Evolutionary conservation across 352 stramenopile species (phyloP).

Genomic region (Peronosclerospora sorghi): DNA sequence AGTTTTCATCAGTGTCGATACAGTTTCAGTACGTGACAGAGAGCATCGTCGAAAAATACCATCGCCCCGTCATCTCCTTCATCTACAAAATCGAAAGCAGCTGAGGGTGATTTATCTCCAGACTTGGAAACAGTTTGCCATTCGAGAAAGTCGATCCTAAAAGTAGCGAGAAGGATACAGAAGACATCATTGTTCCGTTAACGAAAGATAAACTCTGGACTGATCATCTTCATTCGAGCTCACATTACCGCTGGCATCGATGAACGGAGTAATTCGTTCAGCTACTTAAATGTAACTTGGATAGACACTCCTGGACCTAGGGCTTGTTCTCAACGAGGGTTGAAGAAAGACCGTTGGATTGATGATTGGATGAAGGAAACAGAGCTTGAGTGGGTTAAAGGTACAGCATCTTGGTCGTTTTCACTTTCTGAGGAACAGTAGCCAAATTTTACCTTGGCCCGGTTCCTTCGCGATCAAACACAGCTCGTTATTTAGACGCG

Average conservation of each 20-base stretch:
- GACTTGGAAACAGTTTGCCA: too few relatives aligned
- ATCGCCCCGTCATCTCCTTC: constrained; percentile 3
- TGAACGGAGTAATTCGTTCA: constrained; percentile 24
- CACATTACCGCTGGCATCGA: background rate
- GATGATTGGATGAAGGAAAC: constrained; percentile 48
- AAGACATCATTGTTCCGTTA: constrained; percentile 11
- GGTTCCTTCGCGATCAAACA: background rate
- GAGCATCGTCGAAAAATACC: background rate
- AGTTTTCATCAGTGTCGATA: constrained; percentile 8
- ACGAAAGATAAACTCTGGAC: constrained; percentile 14
- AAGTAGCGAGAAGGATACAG: background rate
- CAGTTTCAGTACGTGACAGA: background rate
- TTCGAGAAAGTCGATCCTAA: too few relatives aligned
- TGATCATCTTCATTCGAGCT: constrained; percentile 8
- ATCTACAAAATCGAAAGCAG: too few relatives aligned
- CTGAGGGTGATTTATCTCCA: too few relatives aligned
- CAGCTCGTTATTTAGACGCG: background rate
- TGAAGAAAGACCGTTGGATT: constrained; percentile 30
- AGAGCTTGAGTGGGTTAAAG: constrained; percentile 47
- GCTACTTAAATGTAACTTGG: constrained; percentile 35
- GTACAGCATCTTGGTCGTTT: constrained; percentile 47
- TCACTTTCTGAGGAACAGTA: constrained; percentile 28
- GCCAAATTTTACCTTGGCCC: constrained; percentile 28
- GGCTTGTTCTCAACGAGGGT: constrained; percentile 6
- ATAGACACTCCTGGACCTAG: constrained; percentile 21